A percentile compares a stretch with the other conserved stretches of the same genome.
Conservation (phyloP, 2,329 filamentous ascomycete species). For the Fusarium drepaniforme region DNA sequence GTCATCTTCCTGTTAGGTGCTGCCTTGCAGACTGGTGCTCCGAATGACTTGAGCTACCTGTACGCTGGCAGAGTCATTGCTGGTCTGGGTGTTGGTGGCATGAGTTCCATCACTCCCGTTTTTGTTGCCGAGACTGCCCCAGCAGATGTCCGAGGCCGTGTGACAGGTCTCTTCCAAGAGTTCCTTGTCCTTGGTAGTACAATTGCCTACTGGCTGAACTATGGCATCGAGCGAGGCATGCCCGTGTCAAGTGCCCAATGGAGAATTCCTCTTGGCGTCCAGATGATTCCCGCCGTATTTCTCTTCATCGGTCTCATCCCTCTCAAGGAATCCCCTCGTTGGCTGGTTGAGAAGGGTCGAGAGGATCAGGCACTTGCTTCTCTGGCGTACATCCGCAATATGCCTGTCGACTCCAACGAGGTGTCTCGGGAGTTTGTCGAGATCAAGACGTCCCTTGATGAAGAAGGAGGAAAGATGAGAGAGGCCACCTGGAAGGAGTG, state of each 20-base stretch:
- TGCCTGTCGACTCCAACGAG: background rate
- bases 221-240: slow-evolving; percentile 29
- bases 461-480: background rate
- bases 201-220: slow-evolving; percentile 32
- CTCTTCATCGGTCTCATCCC: background rate
- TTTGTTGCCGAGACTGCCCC: slow-evolving; percentile 40
- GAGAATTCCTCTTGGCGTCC: slow-evolving; percentile 23
- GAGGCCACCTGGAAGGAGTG: background rate
- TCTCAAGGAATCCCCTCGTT: background rate
- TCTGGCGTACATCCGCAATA: background rate
- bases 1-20: background rate
- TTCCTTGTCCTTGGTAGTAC: slow-evolving; percentile 37
- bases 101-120: slow-evolving; percentile 39
- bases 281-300: background rate
- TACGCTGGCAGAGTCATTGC: background rate
- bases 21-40: slow-evolving; percentile 1
- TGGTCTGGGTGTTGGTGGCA: slow-evolving; percentile 41
- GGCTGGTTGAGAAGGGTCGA: background rate
- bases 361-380: background rate
- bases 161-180: slow-evolving; percentile 39
- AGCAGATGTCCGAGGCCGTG: slow-evolving; percentile 33
- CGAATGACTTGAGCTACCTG: background rate
- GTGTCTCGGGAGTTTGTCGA: background rate
- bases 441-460: background rate
- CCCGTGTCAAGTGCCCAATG: slow-evolving; percentile 27